Conservation (phyloP, 331 rosid genomes). For the Arachis monticola region DNA sequence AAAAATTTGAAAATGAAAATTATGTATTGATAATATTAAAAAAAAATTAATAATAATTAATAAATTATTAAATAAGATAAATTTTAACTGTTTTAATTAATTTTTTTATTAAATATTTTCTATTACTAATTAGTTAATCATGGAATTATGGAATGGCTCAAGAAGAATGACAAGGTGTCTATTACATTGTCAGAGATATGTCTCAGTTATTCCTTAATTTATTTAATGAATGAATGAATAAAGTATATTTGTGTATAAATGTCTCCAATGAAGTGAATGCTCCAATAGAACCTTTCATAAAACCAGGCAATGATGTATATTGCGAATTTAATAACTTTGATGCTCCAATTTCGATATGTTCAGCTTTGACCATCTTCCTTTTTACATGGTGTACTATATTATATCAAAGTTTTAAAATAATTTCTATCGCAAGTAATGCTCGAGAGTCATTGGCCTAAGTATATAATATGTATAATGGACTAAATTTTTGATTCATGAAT, state of each 20-base stretch:
- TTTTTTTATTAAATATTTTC: too few species aligned
- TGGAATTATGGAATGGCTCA: conserved; percentile 4
- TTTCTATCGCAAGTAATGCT: too few species aligned
- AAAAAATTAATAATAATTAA: too few species aligned
- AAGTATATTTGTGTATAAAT: neutral
- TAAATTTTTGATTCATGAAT: too few species aligned
- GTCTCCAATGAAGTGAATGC: conserved; percentile 2
- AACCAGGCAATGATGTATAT: neutral
- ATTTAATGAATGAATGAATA: conserved; percentile 13
- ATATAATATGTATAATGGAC: too few species aligned
- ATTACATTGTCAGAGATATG: conserved; percentile 26
- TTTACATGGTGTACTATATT: neutral
- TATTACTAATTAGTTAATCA: too few species aligned
- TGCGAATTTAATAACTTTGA: neutral
- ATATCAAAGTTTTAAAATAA: neutral
- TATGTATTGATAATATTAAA: too few species aligned
- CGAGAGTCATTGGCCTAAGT: too few species aligned
- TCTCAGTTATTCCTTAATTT: neutral
- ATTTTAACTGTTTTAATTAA: too few species aligned
- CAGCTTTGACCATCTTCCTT: conserved; percentile 32
- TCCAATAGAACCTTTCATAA: conserved; percentile 4
- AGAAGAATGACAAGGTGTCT: neutral
- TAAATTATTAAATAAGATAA: too few species aligned
- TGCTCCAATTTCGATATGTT: conserved; percentile 19
- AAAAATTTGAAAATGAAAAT: too few species aligned